Conservation (phyloP, 2,329 filamentous ascomycete species). For the Pochonia chlamydosporia region DNA sequence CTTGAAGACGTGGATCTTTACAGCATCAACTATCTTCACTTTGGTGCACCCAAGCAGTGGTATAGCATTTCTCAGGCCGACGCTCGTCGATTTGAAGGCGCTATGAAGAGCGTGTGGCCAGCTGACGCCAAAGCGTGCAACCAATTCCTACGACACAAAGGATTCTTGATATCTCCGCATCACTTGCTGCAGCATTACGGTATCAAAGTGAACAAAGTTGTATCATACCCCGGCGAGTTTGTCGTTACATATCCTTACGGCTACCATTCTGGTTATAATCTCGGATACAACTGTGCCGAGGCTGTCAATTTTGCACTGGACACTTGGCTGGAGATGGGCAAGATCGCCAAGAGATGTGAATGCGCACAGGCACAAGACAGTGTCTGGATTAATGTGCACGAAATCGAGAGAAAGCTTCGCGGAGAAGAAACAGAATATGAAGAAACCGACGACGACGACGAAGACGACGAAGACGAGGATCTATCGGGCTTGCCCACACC, state of each 20-base stretch:
- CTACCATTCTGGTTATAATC: slow-evolving; percentile 95
- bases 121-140: slow-evolving; percentile 91
- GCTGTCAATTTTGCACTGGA: slow-evolving; percentile 98
- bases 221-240: slow-evolving; percentile 95
- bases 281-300: slow-evolving; percentile 98
- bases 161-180: slow-evolving; percentile 89
- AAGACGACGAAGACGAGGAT: slow-evolving; percentile 56
- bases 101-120: slow-evolving; percentile 94
- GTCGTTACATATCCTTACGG: slow-evolving; percentile 98
- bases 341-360: slow-evolving; percentile 93
- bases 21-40: slow-evolving; percentile 99
- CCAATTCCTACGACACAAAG: slow-evolving; percentile 96
- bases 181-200: slow-evolving; percentile 82
- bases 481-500: slow-evolving; percentile 71
- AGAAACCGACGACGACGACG: slow-evolving; percentile 61
- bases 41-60: slow-evolving; percentile 98
- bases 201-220: slow-evolving; percentile 92
- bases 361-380: slow-evolving; percentile 94
- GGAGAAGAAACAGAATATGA: slow-evolving; percentile 85
- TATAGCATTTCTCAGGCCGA: slow-evolving; percentile 98
- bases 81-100: slow-evolving; percentile 83
- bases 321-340: slow-evolving; percentile 90
- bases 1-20: slow-evolving; percentile 97
- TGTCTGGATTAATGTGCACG: slow-evolving; percentile 95
- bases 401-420: slow-evolving; percentile 88